Percentiles rank a stretch among this genome's conserved stretches.
Evolutionary conservation across 1,284 basidiomycete genomes (phyloP).

Genomic region (Cutaneotrichosporon mucoides): DNA sequence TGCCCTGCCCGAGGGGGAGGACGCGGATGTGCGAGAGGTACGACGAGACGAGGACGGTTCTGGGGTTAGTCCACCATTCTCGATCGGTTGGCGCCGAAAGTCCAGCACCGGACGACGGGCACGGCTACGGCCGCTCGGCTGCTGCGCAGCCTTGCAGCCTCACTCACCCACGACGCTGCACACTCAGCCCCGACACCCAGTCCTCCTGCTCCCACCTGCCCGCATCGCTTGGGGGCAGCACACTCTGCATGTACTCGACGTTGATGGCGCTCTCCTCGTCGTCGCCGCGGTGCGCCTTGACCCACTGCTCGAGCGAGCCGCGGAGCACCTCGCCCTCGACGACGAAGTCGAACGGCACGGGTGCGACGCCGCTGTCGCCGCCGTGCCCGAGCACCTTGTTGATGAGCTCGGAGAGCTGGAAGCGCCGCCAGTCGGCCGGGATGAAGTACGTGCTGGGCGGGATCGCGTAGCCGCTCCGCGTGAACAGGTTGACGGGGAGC

Average conservation of each 20-base stretch:
- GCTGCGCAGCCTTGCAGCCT: too few relatives aligned
- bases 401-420: conserved; percentile 95
- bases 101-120: too few relatives aligned
- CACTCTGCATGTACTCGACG: conserved; percentile 89
- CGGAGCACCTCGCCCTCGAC: conserved; percentile 76
- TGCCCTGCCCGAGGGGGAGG: conserved; percentile 54
- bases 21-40: conserved; percentile 73
- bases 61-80: conserved; percentile 27
- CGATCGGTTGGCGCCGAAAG: too few relatives aligned
- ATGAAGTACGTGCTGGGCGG: conserved; percentile 93
- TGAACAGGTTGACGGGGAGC: conserved; percentile 72
- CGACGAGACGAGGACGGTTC: conserved; percentile 70
- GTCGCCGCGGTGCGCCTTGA: conserved; percentile 63
- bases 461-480: conserved; percentile 67
- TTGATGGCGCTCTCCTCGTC: conserved; percentile 75
- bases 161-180: conserved; percentile 63
- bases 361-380: conserved; percentile 47
- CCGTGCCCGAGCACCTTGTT: conserved; percentile 81
- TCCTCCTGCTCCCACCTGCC: conserved; percentile 82
- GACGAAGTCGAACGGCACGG: conserved; percentile 92
- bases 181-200: conserved; percentile 84
- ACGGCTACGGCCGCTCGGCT: too few relatives aligned
- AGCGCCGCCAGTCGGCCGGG: conserved; percentile 82
- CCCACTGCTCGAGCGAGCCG: conserved; percentile 71
- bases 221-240: conserved; percentile 82